Evolutionary conservation across 257 asterid genomes (phyloP).

Genomic region (Eustoma russellianum): DNA sequence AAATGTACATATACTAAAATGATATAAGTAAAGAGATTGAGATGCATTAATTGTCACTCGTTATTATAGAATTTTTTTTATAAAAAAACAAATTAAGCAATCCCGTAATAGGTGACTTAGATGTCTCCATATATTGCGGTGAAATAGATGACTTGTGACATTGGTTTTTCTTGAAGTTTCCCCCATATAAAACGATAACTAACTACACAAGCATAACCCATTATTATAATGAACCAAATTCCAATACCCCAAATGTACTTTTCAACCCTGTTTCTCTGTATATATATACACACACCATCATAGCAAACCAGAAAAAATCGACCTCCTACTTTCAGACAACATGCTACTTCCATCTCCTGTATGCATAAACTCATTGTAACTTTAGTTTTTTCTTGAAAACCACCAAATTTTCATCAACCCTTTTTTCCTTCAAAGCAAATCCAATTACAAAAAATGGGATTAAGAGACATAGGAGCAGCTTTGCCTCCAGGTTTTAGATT

Average conservation of each 20-base stretch:
- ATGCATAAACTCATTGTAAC: too few relatives aligned
- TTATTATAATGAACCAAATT: slow-evolving; percentile 29
- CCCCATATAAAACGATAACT: slow-evolving; percentile 28
- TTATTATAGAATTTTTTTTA: too few relatives aligned
- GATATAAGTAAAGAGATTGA: too few relatives aligned
- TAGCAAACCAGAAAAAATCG: too few relatives aligned
- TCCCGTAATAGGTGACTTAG: too few relatives aligned
- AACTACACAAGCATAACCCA: slow-evolving; percentile 44
- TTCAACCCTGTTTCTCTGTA: slow-evolving; percentile 18
- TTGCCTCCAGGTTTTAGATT: slow-evolving; percentile 87
- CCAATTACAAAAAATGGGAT: slow-evolving; percentile 33
- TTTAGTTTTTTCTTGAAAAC: neutral
- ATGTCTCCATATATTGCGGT: slow-evolving; percentile 10
- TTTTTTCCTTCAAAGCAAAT: neutral
- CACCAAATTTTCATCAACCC: neutral
- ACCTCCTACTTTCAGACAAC: slow-evolving; percentile 1
- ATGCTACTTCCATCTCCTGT: slow-evolving; percentile 16
- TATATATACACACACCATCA: slow-evolving; percentile 5
- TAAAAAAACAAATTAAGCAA: too few relatives aligned
- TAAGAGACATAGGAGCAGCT: slow-evolving; percentile 68
- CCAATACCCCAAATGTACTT: slow-evolving; percentile 14
- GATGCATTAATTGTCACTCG: too few relatives aligned
- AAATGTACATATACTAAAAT: too few relatives aligned
- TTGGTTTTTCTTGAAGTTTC: slow-evolving; percentile 34
- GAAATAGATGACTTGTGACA: slow-evolving; percentile 36